A percentile compares a stretch with the other conserved stretches of the same genome.
Conservation (phyloP, 257 asterid species). For the Nicotiana undulata region DNA sequence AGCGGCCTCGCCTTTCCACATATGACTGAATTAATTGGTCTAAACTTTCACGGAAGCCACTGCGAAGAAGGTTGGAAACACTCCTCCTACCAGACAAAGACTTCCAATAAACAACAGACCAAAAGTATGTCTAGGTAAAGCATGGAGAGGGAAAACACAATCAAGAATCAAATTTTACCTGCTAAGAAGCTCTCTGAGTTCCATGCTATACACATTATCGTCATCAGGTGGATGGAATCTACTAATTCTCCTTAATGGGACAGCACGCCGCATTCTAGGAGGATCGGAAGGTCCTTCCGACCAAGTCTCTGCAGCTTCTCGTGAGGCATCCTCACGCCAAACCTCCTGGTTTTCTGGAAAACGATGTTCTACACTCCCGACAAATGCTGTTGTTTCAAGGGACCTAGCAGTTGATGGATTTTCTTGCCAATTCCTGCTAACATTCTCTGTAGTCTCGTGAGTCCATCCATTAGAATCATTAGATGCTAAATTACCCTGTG, state of each 20-base stretch:
- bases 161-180: conserved; percentile 33
- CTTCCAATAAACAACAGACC: conserved; percentile 7
- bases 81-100: conserved; percentile 62
- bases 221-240: conserved; percentile 92
- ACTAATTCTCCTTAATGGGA: conserved; percentile 44
- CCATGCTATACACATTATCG: conserved; percentile 92
- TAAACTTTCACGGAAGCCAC: conserved; percentile 92
- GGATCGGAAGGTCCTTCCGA: conserved; percentile 69
- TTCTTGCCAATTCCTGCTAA: conserved; percentile 39
- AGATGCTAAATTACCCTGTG: conserved; percentile 23
- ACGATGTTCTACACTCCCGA: conserved; percentile 30
- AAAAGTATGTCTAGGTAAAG: background rate
- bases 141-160: background rate
- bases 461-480: conserved; percentile 37
- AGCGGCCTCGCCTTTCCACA: conserved; percentile 68
- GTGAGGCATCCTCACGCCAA: conserved; percentile 54
- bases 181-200: conserved; percentile 94
- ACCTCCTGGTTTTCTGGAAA: conserved; percentile 38
- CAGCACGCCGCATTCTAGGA: conserved; percentile 61
- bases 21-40: conserved; percentile 84
- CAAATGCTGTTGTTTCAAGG: conserved; percentile 32
- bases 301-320: conserved; percentile 65
- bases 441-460: conserved; percentile 24
- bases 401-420: conserved; percentile 39
- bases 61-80: conserved; percentile 86